A percentile compares a stretch with the other conserved stretches of the same genome.
Conservation (phyloP, 192 early-diverging fungal genomes). For the Linnemannia schmuckeri region DNA sequence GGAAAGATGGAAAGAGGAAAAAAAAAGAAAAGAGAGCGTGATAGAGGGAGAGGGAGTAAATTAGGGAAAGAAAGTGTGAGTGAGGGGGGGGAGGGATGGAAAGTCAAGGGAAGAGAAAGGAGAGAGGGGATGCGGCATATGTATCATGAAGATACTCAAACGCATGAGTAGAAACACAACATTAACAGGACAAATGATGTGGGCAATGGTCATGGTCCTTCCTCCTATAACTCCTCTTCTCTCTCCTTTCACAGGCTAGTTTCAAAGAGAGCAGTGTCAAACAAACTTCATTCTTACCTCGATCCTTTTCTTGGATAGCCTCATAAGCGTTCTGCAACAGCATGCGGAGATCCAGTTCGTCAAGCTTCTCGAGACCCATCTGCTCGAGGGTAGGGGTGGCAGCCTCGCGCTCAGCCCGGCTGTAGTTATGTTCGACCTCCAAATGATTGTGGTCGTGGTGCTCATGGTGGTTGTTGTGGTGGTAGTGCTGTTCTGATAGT, state of each 20-base stretch:
- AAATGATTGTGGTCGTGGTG: background rate
- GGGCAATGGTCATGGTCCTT: too few species aligned
- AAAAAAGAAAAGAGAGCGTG: background rate
- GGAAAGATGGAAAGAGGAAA: background rate
- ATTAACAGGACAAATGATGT: background rate
- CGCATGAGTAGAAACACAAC: slow-evolving; percentile 7
- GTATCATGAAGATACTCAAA: background rate
- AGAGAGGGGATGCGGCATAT: background rate
- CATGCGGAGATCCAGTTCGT: slow-evolving; percentile 29
- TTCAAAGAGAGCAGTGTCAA: background rate
- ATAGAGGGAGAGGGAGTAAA: slow-evolving; percentile 2
- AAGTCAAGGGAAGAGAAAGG: background rate
- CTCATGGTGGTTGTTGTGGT: background rate
- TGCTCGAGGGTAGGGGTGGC: slow-evolving; percentile 21
- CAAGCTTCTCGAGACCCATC: slow-evolving; percentile 31
- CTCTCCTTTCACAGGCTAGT: background rate
- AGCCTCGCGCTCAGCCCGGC: background rate
- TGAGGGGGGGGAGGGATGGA: background rate
- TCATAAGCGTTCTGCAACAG: slow-evolving; percentile 33
- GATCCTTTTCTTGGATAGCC: slow-evolving; percentile 50
- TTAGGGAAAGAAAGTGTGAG: slow-evolving; percentile 11
- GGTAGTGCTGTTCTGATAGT: background rate
- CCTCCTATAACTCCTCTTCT: background rate
- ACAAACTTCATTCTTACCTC: slow-evolving; percentile 14
- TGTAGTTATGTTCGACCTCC: background rate